Base-by-base conservation (phyloP, 768 basidiomycete species). In the Tricholoma matsutake region DNA sequence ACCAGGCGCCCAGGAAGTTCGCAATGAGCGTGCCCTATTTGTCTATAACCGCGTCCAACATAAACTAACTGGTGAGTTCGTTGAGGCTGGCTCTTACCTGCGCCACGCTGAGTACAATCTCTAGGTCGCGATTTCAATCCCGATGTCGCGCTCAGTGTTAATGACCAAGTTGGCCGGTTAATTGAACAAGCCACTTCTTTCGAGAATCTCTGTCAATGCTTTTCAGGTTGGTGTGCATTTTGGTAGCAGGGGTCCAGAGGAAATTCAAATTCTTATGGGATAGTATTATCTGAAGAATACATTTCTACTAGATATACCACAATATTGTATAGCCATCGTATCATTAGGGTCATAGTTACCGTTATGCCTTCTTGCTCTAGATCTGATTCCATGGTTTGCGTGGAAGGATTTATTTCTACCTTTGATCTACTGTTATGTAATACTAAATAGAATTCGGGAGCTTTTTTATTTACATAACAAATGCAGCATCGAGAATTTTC, bases 131-230 rank as follows among this genome's bases (percentile, higher is more conserved):
- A 99, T 71, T 98, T 98, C 79, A 92, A 96, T 69, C 91, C 94
- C 0, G 87, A 92, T 4, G 76, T 86, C 52, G 78, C 81, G 1
- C 80, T 98, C 52, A 76, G 81, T 8, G 91, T 98, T n/a, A 76
- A 81, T 25, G 83, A 79, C 9, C 97, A 99, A 73, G 97, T 99
- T 11, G 92, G 95, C 69, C 89, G 91, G 72, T 79, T 99, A 57
- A 98, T 99, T 63, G 83, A 88, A 63, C 94, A 98, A 72, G 94
- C 97, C 4, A 97, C 92, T 4, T 89, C 92, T 13, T 73, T 98
- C 47, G 96, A 98, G 73, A 97, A 98, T 72, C 84, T 98, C 2
- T 97, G 94, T 72, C 96, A 96, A 72, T 95, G 94, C 69, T 97
- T 96, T 79, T 92, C 94, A 63, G 95, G 95, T 72, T 96, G 94